phyloP scores from a whole-genome alignment of 2,329 filamentous ascomycete species.

The Nigrospora osmanthi region DNA sequence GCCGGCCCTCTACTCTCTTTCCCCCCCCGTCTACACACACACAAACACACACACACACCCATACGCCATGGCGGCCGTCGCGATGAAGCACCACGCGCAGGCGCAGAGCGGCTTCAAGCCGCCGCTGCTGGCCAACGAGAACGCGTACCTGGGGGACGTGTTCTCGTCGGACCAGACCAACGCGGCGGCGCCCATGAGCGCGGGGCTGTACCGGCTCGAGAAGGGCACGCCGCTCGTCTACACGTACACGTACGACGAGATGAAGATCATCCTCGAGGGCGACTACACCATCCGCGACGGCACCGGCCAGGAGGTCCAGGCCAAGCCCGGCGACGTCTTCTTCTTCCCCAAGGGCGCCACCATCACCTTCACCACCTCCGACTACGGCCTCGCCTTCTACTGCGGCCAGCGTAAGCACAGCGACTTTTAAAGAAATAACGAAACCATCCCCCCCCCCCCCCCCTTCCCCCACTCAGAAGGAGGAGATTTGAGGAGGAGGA shows the following conservation, averaged over 20 bases:
- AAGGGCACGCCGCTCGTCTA: constrained; percentile 61
- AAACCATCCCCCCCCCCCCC: no score
- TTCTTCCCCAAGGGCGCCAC: constrained; percentile 59
- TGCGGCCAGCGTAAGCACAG: constrained; percentile 29
- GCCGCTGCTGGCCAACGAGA: constrained; percentile 59
- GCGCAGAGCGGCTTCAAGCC: constrained; percentile 55
- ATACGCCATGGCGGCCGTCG: not conserved
- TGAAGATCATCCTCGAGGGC: constrained; percentile 67
- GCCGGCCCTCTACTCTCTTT: no score
- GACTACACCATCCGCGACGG: constrained; percentile 57
- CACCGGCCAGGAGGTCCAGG: constrained; percentile 51
- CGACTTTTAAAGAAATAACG: constrained; percentile 1
- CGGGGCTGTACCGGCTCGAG: constrained; percentile 60
- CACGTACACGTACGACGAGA: constrained; percentile 64
- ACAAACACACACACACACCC: no score
- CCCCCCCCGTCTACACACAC: no score
- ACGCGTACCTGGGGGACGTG: constrained; percentile 60
- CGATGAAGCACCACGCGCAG: constrained; percentile 36
- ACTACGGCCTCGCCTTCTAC: constrained; percentile 55
- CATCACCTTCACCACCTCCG: constrained; percentile 57
- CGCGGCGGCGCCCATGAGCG: constrained; percentile 50
- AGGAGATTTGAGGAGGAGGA: no score
- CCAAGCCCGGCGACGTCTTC: constrained; percentile 57
- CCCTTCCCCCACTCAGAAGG: no score
- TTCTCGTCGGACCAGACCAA: constrained; percentile 45